A percentile compares a stretch with the other conserved stretches of the same genome.
Conservation (phyloP, 768 basidiomycete genomes). For the Termitomyces sp. region DNA sequence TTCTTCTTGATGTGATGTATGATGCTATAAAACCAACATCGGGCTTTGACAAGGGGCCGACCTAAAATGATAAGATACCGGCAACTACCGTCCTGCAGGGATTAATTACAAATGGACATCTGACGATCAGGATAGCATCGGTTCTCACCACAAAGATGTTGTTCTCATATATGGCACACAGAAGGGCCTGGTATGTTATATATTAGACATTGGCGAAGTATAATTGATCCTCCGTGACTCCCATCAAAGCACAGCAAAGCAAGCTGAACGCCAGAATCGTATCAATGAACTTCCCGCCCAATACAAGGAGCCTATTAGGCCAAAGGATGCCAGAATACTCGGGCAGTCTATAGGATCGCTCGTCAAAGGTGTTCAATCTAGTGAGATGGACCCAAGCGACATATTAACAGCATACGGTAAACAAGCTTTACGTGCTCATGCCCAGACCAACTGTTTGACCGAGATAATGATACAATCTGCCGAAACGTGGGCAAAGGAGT, state of each 20-base stretch:
- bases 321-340: conserved; percentile 25
- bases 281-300: conserved; percentile 23
- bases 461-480: conserved; percentile 46
- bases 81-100: not conserved
- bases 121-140: too few relatives aligned
- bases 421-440: conserved; percentile 38
- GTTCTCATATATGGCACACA: conserved; percentile 32
- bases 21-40: too few relatives aligned
- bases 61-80: not conserved
- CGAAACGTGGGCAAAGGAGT: conserved; percentile 25
- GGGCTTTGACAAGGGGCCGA: too few relatives aligned
- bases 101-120: too few relatives aligned
- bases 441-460: conserved; percentile 50
- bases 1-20: too few relatives aligned
- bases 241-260: conserved; percentile 25
- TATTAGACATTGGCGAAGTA: not conserved
- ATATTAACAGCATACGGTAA: conserved; percentile 41
- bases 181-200: conserved; percentile 27
- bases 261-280: conserved; percentile 27
- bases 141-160: conserved; percentile 13
- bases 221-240: not conserved
- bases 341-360: conserved; percentile 23
- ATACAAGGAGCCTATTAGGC: conserved; percentile 25
- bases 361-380: conserved; percentile 24
- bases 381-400: conserved; percentile 22